Evolutionary conservation across 179 eudicot genomes (phyloP).

Genomic region (Beta macrorhiza): DNA sequence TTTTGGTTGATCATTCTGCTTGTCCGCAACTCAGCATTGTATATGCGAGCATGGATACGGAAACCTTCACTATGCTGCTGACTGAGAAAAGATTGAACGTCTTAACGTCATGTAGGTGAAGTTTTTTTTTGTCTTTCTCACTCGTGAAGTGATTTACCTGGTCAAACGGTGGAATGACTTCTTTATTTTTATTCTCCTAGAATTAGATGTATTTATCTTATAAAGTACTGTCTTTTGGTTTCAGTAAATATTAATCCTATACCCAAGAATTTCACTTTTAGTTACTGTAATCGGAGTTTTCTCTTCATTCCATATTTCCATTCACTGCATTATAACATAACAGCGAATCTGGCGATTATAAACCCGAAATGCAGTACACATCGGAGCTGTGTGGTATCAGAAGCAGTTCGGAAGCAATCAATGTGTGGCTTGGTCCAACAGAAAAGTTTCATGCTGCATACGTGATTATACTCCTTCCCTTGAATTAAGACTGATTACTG

Average conservation of each 20-base stretch:
- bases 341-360: not conserved
- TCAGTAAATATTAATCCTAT: not conserved
- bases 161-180: not conserved
- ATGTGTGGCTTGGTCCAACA: not conserved
- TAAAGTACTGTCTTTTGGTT: not conserved
- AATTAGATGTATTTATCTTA: not conserved
- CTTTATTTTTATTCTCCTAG: not conserved
- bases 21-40: not conserved
- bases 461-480: not conserved
- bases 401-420: not conserved
- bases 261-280: not conserved
- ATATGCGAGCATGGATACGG: not conserved
- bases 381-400: not conserved
- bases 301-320: too few species aligned
- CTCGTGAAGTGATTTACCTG: not conserved
- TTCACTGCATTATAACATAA: not conserved
- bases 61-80: not conserved
- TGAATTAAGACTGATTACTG: too few species aligned
- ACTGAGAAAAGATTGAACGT: not conserved
- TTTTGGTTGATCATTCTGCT: slow-evolving; percentile 11
- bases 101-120: not conserved
- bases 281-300: not conserved
- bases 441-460: not conserved
- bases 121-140: not conserved
- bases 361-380: not conserved